Evolutionary conservation across 176 grass and related monocot genomes (phyloP).

Genomic region (Triticum aestivum): DNA sequence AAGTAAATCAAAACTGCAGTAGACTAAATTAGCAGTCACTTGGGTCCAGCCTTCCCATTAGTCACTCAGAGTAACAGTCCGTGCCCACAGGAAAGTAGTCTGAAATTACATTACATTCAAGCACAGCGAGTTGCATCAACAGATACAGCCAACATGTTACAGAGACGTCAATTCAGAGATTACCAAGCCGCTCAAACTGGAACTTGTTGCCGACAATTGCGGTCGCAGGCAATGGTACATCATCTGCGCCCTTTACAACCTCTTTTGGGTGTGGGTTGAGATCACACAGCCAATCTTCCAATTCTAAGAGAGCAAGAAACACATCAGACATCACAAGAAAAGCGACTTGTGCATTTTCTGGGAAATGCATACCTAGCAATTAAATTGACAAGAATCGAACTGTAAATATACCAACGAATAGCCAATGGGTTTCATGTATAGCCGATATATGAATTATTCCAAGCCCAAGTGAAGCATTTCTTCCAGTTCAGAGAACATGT

Average conservation of each 20-base stretch:
- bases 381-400: background rate
- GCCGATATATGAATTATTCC: too few species aligned
- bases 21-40: conserved; percentile 9
- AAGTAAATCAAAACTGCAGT: background rate
- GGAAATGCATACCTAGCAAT: conserved; percentile 85
- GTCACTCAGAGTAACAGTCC: conserved; percentile 69
- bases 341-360: conserved; percentile 65
- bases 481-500: too few species aligned
- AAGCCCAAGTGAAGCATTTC: too few species aligned
- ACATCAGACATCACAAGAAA: background rate
- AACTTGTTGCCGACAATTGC: conserved; percentile 72
- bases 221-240: conserved; percentile 46
- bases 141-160: background rate
- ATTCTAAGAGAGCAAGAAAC: conserved; percentile 50
- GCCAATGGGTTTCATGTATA: too few species aligned
- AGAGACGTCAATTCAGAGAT: conserved; percentile 5
- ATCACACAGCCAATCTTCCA: conserved; percentile 85
- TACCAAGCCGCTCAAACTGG: conserved; percentile 97
- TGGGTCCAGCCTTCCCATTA: conserved; percentile 58
- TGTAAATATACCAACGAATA: too few species aligned
- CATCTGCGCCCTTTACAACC: conserved; percentile 76
- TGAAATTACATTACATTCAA: too few species aligned
- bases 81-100: conserved; percentile 56
- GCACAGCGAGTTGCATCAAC: too few species aligned
- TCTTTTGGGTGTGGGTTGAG: conserved; percentile 81